Conservation (phyloP, 306 rosid species). For the Prunus kanzakura region DNA sequence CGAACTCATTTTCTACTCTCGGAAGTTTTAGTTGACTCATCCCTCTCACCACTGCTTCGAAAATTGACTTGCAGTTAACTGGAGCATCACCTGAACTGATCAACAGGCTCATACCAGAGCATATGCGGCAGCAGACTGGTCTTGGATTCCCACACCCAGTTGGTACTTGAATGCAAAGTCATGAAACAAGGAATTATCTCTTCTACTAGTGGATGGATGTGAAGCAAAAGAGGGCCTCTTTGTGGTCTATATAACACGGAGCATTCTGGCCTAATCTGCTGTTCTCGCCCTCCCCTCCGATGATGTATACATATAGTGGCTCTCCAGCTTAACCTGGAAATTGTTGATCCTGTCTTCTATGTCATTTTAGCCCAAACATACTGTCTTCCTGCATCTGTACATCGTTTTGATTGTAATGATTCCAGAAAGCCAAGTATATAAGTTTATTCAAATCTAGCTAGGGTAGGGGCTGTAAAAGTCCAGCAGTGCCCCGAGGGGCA, state of each 20-base stretch:
- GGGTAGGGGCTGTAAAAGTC: slow-evolving; percentile 15
- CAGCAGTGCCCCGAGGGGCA: slow-evolving; percentile 31
- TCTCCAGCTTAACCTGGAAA: slow-evolving; percentile 48
- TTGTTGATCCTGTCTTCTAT: slow-evolving; percentile 29
- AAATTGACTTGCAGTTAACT: slow-evolving; percentile 47
- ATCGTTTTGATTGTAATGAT: slow-evolving; percentile 36
- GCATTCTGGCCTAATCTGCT: slow-evolving; percentile 48
- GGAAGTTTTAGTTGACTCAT: not conserved
- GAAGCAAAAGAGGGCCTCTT: slow-evolving; percentile 39
- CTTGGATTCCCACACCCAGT: slow-evolving; percentile 47
- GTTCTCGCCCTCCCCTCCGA: slow-evolving; percentile 46
- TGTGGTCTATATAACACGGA: slow-evolving; percentile 39
- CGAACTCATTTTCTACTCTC: not conserved
- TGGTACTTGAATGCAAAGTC: slow-evolving; percentile 52
- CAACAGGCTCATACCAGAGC: slow-evolving; percentile 81
- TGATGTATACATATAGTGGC: slow-evolving; percentile 59
- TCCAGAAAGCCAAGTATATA: slow-evolving; percentile 25
- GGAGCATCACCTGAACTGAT: slow-evolving; percentile 77
- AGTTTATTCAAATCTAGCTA: slow-evolving; percentile 29
- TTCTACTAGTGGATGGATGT: slow-evolving; percentile 32
- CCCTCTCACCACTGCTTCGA: not conserved
- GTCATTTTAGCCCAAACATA: slow-evolving; percentile 37
- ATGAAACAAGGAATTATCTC: slow-evolving; percentile 33
- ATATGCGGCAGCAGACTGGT: slow-evolving; percentile 62
- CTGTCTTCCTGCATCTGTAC: slow-evolving; percentile 33